phyloP scores from a whole-genome alignment of 352 stramenopile genomes.

The Pythium oligandrum region DNA sequence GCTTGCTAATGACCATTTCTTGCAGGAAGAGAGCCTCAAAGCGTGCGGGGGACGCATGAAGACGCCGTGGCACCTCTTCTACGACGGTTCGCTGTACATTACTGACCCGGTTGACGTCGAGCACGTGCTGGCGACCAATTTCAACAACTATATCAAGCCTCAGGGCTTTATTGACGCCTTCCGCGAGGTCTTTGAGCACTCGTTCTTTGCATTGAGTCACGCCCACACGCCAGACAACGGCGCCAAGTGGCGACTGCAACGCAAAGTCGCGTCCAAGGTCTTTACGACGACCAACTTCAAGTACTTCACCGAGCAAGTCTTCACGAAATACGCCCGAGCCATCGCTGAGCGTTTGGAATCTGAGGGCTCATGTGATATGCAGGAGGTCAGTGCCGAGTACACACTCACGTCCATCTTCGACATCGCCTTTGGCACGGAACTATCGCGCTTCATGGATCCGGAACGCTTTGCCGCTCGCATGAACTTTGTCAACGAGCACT shows the following conservation, averaged over 20 bases:
- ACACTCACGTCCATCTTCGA: slow-evolving; percentile 56
- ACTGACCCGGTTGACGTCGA: slow-evolving; percentile 57
- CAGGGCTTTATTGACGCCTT: slow-evolving; percentile 64
- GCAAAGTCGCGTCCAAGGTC: slow-evolving; percentile 84
- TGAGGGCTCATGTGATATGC: slow-evolving; percentile 35
- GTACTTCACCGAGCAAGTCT: slow-evolving; percentile 39
- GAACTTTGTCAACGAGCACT: slow-evolving; percentile 51
- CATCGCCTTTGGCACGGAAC: slow-evolving; percentile 43
- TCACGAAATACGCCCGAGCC: slow-evolving; percentile 33
- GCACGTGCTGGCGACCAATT: slow-evolving; percentile 59
- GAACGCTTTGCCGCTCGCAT: slow-evolving; percentile 40
- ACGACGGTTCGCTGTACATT: slow-evolving; percentile 58
- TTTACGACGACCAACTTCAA: slow-evolving; percentile 70
- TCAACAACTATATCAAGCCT: slow-evolving; percentile 72
- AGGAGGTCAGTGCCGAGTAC: slow-evolving; percentile 43
- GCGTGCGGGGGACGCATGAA: slow-evolving; percentile 49
- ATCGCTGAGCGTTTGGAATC: slow-evolving; percentile 8
- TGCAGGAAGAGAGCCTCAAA: slow-evolving; percentile 33
- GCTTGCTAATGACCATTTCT: background rate
- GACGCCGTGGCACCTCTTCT: slow-evolving; percentile 65
- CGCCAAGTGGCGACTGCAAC: slow-evolving; percentile 61
- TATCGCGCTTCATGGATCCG: slow-evolving; percentile 26
- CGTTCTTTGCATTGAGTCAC: slow-evolving; percentile 74
- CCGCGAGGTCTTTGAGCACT: slow-evolving; percentile 58
- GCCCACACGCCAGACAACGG: slow-evolving; percentile 43